Conservation (phyloP, 2,329 filamentous ascomycete genomes). For the Colletotrichum lentis region DNA sequence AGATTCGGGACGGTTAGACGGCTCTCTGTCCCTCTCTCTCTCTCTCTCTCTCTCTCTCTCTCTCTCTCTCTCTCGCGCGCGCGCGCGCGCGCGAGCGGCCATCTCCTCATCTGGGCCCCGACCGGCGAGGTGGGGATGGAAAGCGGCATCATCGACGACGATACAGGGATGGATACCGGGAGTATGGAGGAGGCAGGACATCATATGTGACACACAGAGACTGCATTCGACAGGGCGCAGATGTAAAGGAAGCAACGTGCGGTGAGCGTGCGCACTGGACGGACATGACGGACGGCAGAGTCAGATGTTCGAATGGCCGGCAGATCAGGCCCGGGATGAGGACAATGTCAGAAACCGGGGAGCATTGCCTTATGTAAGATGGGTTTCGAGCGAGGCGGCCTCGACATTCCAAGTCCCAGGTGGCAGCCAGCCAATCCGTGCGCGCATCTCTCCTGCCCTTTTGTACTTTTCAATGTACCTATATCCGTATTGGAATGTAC, state of each 20-base stretch:
- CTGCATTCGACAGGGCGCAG: conserved; percentile 23
- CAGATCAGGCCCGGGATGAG: conserved; percentile 21
- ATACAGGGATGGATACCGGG: conserved; percentile 13
- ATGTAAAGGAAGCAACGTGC: conserved; percentile 15
- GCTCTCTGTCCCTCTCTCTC: neutral
- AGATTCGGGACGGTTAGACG: conserved; percentile 6
- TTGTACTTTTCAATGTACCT: neutral
- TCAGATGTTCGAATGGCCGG: conserved; percentile 19
- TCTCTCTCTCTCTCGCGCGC: no score
- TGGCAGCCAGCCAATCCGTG: conserved; percentile 30
- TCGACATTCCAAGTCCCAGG: conserved; percentile 19
- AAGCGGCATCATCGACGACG: conserved; percentile 12
- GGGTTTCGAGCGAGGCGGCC: neutral
- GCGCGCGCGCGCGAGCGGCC: no score
- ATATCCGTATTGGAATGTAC: no score
- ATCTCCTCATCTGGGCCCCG: neutral
- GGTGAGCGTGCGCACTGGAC: conserved; percentile 7
- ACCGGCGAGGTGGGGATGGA: conserved; percentile 12
- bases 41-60: neutral
- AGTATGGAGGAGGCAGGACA: conserved; percentile 22
- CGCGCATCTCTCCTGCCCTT: neutral
- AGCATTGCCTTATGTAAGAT: conserved; percentile 29
- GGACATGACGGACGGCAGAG: conserved; percentile 13
- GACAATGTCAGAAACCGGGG: conserved; percentile 16
- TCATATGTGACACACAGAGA: conserved; percentile 18